A percentile compares a stretch with the other conserved stretches of the same genome.
phyloP scores from a whole-genome alignment of 345 rosid species.

The Sonneratia caseolaris region DNA sequence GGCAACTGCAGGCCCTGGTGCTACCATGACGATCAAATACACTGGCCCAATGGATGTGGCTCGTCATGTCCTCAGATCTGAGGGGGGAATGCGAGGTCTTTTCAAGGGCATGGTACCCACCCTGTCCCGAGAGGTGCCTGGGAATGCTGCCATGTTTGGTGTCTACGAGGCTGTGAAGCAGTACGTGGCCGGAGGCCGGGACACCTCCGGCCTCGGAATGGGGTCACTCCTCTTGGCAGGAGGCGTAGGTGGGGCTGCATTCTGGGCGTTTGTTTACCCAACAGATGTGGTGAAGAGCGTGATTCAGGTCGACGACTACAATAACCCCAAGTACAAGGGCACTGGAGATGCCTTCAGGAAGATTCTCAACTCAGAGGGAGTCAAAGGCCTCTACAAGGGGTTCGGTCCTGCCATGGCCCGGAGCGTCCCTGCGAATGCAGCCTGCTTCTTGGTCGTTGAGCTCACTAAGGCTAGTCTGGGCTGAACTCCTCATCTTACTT shows the following conservation, averaged over 20 bases:
- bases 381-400: conserved; percentile 90
- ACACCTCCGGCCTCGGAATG: conserved; percentile 80
- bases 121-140: conserved; percentile 86
- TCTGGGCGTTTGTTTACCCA: conserved; percentile 82
- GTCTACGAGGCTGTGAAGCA: conserved; percentile 74
- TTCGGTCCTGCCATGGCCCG: conserved; percentile 94
- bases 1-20: conserved; percentile 39
- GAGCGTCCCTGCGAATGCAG: conserved; percentile 96
- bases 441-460: conserved; percentile 92
- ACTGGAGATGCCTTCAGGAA: conserved; percentile 61
- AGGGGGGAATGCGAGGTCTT: conserved; percentile 77
- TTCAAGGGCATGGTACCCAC: conserved; percentile 95
- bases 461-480: conserved; percentile 77
- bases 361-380: conserved; percentile 70
- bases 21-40: conserved; percentile 52
- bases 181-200: conserved; percentile 71
- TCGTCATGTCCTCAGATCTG: conserved; percentile 69
- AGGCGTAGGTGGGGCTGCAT: conserved; percentile 82
- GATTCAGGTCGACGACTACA: conserved; percentile 84
- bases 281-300: conserved; percentile 94
- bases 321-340: conserved; percentile 68
- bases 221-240: conserved; percentile 79
- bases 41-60: conserved; percentile 97
- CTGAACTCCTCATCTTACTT: conserved; percentile 13
- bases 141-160: conserved; percentile 88